Conservation (phyloP, 345 rosid species). For the Hibiscus tridactylites region DNA sequence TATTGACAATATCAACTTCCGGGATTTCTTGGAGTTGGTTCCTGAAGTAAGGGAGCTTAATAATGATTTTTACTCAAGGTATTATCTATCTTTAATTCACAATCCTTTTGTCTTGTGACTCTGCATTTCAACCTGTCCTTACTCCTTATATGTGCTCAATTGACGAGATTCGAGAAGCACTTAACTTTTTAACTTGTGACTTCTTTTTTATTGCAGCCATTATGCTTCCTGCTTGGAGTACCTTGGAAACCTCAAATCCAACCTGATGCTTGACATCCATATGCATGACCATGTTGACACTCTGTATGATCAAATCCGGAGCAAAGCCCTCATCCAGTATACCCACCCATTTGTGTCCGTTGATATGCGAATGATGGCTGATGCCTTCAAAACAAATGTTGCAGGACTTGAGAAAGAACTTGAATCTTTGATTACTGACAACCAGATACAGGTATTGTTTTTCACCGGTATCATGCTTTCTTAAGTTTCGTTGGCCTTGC, state of each 20-base stretch:
- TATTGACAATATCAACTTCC: slow-evolving; percentile 81
- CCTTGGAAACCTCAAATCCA: slow-evolving; percentile 78
- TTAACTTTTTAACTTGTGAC: not conserved
- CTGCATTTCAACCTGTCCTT: not conserved
- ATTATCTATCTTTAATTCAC: not conserved
- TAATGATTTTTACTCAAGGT: slow-evolving; percentile 94
- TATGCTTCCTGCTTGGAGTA: slow-evolving; percentile 91
- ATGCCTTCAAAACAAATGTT: slow-evolving; percentile 85
- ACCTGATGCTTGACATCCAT: slow-evolving; percentile 85
- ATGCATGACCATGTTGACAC: slow-evolving; percentile 80
- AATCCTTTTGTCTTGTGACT: not conserved
- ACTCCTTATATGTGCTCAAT: not conserved
- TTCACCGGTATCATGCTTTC: not conserved
- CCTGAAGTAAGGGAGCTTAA: slow-evolving; percentile 98
- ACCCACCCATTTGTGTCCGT: slow-evolving; percentile 95
- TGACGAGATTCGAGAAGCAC: not conserved
- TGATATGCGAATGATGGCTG: slow-evolving; percentile 92
- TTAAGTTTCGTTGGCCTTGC: not conserved
- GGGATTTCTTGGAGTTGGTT: slow-evolving; percentile 90
- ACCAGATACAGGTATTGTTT: slow-evolving; percentile 78
- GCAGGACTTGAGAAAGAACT: slow-evolving; percentile 82
- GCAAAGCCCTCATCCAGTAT: slow-evolving; percentile 92
- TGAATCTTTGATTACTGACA: slow-evolving; percentile 80
- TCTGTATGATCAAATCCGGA: slow-evolving; percentile 84
- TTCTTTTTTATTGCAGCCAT: slow-evolving; percentile 45